Conservation (phyloP, 2,329 filamentous ascomycete species). For the Fusarium anthophilum region DNA sequence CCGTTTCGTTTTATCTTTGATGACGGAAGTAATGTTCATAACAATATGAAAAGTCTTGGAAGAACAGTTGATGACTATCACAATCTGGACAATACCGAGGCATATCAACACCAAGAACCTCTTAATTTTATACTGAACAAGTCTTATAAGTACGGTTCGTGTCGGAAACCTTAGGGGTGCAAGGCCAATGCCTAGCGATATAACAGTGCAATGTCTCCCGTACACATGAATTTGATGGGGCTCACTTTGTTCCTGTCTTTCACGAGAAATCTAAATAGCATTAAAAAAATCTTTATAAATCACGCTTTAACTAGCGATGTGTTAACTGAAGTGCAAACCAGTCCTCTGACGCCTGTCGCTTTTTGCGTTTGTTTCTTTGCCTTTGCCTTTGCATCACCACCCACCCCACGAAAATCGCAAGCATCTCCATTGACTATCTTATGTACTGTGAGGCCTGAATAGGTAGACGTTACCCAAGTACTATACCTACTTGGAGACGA, state of each 20-base stretch:
- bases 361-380: not conserved
- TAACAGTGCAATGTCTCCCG: too few relatives aligned
- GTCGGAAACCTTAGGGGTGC: too few relatives aligned
- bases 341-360: slow-evolving; percentile 8
- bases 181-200: too few relatives aligned
- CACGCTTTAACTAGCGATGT: not conserved
- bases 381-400: not conserved
- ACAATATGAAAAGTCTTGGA: too few relatives aligned
- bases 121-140: not conserved
- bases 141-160: not conserved
- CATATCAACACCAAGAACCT: not conserved
- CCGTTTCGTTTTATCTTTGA: not conserved
- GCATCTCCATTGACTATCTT: not conserved
- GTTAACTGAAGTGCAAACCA: not conserved
- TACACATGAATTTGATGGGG: too few relatives aligned
- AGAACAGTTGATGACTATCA: not conserved
- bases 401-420: not conserved
- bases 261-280: not conserved
- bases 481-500: not conserved
- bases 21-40: not conserved
- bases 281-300: not conserved
- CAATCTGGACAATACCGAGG: not conserved
- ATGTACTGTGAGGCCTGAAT: not conserved
- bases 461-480: not conserved
- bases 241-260: not conserved